Percentiles rank a stretch among this genome's conserved stretches.
phyloP scores from a whole-genome alignment of 2,329 filamentous ascomycete species.

The Paecilomyces sp. region DNA sequence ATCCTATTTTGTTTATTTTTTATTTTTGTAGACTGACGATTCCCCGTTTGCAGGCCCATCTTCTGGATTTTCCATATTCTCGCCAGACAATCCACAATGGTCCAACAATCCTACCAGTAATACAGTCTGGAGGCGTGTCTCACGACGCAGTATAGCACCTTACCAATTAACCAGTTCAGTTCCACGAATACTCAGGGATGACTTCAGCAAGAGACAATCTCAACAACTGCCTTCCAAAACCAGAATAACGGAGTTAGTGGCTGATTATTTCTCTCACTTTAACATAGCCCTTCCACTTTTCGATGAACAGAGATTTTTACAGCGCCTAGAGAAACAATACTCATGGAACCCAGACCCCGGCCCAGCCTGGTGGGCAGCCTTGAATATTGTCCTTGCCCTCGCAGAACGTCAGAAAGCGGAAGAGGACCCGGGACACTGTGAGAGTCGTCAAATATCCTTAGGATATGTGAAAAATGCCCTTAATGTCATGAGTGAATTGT shows the following conservation, averaged over 20 bases:
- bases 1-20: not conserved
- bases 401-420: slow-evolving; percentile 10
- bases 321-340: slow-evolving; percentile 10
- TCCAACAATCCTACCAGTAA: no score
- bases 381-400: slow-evolving; percentile 15
- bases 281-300: not conserved
- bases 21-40: not conserved
- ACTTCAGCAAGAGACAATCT: not conserved
- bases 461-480: not conserved
- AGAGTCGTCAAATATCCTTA: not conserved
- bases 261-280: not conserved
- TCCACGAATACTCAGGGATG: not conserved
- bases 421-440: not conserved
- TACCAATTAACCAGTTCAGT: no score
- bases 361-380: slow-evolving; percentile 11
- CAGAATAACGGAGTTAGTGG: not conserved
- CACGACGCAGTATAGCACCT: no score
- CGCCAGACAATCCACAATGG: no score
- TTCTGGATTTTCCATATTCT: not conserved
- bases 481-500: not conserved
- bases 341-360: slow-evolving; percentile 13
- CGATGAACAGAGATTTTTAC: not conserved
- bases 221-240: not conserved
- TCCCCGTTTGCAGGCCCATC: not conserved
- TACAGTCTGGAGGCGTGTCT: no score